Percentiles rank a stretch among this genome's conserved stretches.
These are phyloP conservation scores for Azolla pinnata DNA, from an alignment of 75 land plant species.

Conservation along the genomic window DNA sequence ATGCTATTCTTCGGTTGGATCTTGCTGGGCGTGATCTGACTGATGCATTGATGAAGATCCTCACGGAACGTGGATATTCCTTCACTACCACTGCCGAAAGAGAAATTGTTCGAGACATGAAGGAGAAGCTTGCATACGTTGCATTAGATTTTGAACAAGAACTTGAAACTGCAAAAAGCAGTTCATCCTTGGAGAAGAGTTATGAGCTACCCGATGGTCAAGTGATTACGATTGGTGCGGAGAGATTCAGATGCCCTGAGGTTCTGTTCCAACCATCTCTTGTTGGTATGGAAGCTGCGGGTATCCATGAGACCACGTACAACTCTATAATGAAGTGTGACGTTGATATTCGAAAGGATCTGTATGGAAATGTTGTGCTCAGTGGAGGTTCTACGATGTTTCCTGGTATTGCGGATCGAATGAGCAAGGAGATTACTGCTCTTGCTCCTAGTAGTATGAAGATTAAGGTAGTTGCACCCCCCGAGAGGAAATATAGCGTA, in stretches of 20 bases:
- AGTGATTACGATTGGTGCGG: slow-evolving; percentile 41
- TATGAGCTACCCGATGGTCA: slow-evolving; percentile 49
- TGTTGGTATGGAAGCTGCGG: slow-evolving; percentile 60
- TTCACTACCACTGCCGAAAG: slow-evolving; percentile 46
- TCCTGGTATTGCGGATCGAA: slow-evolving; percentile 36
- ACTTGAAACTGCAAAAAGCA: slow-evolving; percentile 31
- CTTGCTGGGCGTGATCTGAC: slow-evolving; percentile 49
- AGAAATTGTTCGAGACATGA: slow-evolving; percentile 45
- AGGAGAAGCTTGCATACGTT: slow-evolving; percentile 43
- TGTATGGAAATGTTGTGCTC: slow-evolving; percentile 43
- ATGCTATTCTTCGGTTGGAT: slow-evolving; percentile 43
- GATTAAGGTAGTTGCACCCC: slow-evolving; percentile 47
- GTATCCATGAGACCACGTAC: slow-evolving; percentile 37
- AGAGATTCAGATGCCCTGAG: slow-evolving; percentile 50
- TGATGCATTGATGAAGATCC: slow-evolving; percentile 43
- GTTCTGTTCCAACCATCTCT: slow-evolving; percentile 57
- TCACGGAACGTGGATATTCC: slow-evolving; percentile 48
- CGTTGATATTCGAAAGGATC: slow-evolving; percentile 43
- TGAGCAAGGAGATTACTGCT: slow-evolving; percentile 40
- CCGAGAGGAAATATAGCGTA: slow-evolving; percentile 34
- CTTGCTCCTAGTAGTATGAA: slow-evolving; percentile 35
- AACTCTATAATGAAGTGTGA: slow-evolving; percentile 53
- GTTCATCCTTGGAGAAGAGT: slow-evolving; percentile 39
- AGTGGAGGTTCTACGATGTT: slow-evolving; percentile 54
- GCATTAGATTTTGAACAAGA: slow-evolving; percentile 48